phyloP scores from a whole-genome alignment of 768 basidiomycete species.

The Coprinopsis sp. region DNA sequence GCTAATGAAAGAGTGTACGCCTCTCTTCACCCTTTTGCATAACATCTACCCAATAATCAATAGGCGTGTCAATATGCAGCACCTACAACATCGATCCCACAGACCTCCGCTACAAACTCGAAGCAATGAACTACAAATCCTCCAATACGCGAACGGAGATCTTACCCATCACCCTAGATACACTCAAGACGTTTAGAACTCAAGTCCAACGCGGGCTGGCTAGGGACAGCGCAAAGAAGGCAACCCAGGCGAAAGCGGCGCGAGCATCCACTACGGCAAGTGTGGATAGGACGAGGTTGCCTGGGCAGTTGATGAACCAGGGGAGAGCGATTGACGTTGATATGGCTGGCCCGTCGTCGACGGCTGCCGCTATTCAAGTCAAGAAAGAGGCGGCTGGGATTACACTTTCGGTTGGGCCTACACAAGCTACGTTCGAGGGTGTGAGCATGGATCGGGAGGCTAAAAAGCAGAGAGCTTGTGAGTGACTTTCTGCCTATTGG shows the following conservation, averaged over 20 bases:
- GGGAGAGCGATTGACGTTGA: conserved; percentile 16
- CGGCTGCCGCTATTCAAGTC: conserved; percentile 19
- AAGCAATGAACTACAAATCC: conserved; percentile 45
- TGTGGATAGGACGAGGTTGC: conserved; percentile 33
- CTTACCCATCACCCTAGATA: conserved; percentile 43
- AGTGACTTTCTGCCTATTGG: conserved; percentile 22
- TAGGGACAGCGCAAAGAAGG: conserved; percentile 28
- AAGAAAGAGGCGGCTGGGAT: conserved; percentile 34
- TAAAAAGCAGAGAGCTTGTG: conserved; percentile 52
- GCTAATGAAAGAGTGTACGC: not conserved
- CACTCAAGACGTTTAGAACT: conserved; percentile 41
- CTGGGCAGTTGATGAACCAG: conserved; percentile 19
- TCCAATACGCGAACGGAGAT: conserved; percentile 33
- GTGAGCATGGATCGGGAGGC: conserved; percentile 33
- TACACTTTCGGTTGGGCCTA: conserved; percentile 21
- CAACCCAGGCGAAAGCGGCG: conserved; percentile 25
- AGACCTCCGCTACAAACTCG: conserved; percentile 62
- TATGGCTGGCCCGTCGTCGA: conserved; percentile 9
- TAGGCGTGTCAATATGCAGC: conserved; percentile 63
- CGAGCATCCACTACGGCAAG: conserved; percentile 21
- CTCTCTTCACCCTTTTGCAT: not conserved
- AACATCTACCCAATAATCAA: not conserved
- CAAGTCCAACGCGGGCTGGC: conserved; percentile 45
- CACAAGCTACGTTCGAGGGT: conserved; percentile 34
- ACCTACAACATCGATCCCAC: conserved; percentile 53